Evolutionary conservation across 179 eudicot species (phyloP).

Genomic region (Gypsophila paniculata): DNA sequence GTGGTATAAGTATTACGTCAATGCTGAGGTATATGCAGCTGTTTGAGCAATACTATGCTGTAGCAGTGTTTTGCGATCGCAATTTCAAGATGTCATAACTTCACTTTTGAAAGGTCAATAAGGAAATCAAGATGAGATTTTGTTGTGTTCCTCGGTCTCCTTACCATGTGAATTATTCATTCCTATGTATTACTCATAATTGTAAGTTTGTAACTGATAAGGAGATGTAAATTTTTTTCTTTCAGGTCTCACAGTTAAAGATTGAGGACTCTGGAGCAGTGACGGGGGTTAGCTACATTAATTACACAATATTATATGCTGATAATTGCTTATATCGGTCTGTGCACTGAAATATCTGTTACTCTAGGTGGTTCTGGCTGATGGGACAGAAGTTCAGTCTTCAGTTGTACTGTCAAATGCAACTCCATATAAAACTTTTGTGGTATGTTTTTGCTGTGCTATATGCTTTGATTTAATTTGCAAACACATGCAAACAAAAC

Average conservation of each 20-base stretch:
- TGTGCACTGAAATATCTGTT: conserved; percentile 18
- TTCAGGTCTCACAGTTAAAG: conserved; percentile 66
- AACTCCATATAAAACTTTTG: conserved; percentile 80
- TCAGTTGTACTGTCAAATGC: conserved; percentile 89
- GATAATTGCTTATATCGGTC: conserved; percentile 13
- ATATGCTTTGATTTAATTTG: conserved; percentile 5
- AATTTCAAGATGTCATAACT: no score
- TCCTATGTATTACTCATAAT: background rate
- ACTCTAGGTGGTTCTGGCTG: conserved; percentile 72
- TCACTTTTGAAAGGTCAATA: background rate
- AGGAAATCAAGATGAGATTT: background rate
- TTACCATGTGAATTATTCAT: background rate
- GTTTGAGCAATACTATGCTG: background rate
- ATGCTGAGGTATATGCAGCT: background rate
- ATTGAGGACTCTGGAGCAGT: conserved; percentile 65
- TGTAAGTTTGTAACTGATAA: conserved; percentile 8
- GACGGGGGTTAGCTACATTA: conserved; percentile 56
- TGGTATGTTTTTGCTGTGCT: conserved; percentile 41
- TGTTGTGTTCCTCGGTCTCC: background rate
- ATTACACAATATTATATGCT: conserved; percentile 3
- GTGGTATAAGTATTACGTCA: background rate
- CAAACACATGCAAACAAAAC: background rate
- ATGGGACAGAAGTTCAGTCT: conserved; percentile 66
- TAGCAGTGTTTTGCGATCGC: background rate
- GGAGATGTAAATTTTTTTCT: background rate